Evolutionary conservation across 2,329 filamentous ascomycete species (phyloP), one percentile per base, ranked within the genome.

Genomic region (Biscogniauxia marginata): DNA sequence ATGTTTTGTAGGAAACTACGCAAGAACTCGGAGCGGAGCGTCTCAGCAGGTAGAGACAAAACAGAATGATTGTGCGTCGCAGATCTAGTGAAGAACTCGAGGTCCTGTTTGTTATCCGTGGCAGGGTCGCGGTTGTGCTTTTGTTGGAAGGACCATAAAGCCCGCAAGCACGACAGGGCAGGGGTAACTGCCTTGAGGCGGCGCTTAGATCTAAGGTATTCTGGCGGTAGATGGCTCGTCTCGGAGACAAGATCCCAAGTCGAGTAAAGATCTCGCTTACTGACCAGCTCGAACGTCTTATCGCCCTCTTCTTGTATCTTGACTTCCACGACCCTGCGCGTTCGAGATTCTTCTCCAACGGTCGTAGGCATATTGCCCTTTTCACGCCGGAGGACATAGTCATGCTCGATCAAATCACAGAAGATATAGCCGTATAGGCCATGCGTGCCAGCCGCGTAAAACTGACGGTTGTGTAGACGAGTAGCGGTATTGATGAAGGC

Each of bases 391-490:
- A 99, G 88, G 58, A 95, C 85, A 69, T 91, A 99, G 67, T 93
- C 87, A 72, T 99, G 95, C 67, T 87, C 83, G 64, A 96, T 91
- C 20, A 99, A 82, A 72, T 99, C 95, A 56, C 90, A 89, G 72
- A 99, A 99, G 63, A 96, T 89, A 76, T 91, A 99, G 54, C 95
- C 95, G 72, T 96, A 98, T 71, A 96, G 83, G 49, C 95, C 95
- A 70, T 97, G 91, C 2, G 89, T 85, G 50, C 87, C 88, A 34
- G 92, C 90, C 8, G 91, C 91, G 74, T 99, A 99, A 73, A 97
- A 97, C 9, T 92, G 87, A 49, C 86, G 85, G 60, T 85, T 83
- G 58, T 88, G 86, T 39, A 96, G 77, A 48, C 93, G 88, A 44
- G 92, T 93, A 23, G 90, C 88, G 20, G 90, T 90, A 75, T 98